Base-by-base conservation (phyloP, 148 eudicot genomes). In the Camellia granthamiana region DNA sequence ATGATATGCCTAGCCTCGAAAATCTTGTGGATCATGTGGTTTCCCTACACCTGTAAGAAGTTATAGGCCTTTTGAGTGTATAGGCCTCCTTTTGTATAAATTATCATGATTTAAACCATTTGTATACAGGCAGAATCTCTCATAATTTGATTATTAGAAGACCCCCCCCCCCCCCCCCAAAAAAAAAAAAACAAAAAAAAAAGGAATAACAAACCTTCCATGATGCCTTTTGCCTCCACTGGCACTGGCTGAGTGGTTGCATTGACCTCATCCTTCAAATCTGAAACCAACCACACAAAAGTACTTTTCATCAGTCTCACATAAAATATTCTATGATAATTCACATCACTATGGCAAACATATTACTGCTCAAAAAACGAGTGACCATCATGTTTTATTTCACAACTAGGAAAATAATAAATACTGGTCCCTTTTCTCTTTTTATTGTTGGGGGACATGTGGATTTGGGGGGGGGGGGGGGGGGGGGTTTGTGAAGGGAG, bases 251-350 rank as follows among this genome's bases (percentile, higher is more conserved):
- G 77, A 64, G 75, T 38, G 62, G 76, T 68, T 46, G 11, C 76
- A 23, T 62, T 75, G 55, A 79, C 52, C 74, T 69, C 81, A 41
- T 81, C 84, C 58, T 42, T 71, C 63, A 49, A 65, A 81, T 86
- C 89, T 86, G 77, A 70, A 79, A 64, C 44, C 83, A 79, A 3
- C 23, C 69, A 55, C 60, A 66, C 49, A 49, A 23, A 80, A 70
- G 60, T 6, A 52, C 3, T 61, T 41, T 11, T 62, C 49, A 80
- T 65, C 54, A 74, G 58, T 73, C 64, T 54, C 41, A 80, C 62
- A 56, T 16, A 18, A 42, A 38, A 74, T 15, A 41, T 47, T 1
- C 41, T 13, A 12, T 1, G 42, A 9, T 49, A 23, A 21, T 55
- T 12, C 54, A 23, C 41, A 30, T 23, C 4, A 73, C 15, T 14